These are phyloP conservation scores for Lactarius tabidus DNA, from an alignment of 768 basidiomycete species.

Conservation along the genomic window DNA sequence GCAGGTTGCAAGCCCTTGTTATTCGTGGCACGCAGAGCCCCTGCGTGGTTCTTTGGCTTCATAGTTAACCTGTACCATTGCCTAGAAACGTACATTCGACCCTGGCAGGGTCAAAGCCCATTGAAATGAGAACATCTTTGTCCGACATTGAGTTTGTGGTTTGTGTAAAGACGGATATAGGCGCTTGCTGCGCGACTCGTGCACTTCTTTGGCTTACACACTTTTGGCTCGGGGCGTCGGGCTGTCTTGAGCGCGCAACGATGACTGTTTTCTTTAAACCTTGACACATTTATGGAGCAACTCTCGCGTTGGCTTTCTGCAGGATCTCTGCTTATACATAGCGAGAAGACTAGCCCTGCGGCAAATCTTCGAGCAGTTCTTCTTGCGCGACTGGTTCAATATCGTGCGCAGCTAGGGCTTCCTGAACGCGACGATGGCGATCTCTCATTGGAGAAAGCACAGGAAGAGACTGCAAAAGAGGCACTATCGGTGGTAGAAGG, in stretches of 20 bases:
- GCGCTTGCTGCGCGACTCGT: neutral
- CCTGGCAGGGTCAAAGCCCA: conserved; percentile 84
- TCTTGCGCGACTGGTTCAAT: conserved; percentile 18
- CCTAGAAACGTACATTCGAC: conserved; percentile 68
- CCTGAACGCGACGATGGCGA: conserved; percentile 5
- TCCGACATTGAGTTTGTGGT: conserved; percentile 42
- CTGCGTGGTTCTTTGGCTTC: conserved; percentile 37
- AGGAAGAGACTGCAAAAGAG: conserved; percentile 20
- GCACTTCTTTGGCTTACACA: neutral
- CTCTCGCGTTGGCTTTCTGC: conserved; percentile 16
- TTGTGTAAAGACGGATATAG: neutral
- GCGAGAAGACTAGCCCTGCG: conserved; percentile 13
- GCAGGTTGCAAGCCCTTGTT: conserved; percentile 85
- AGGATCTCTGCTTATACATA: conserved; percentile 19
- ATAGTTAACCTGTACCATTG: neutral
- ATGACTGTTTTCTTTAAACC: neutral
- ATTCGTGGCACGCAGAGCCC: conserved; percentile 84
- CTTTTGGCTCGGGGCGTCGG: too few relatives aligned
- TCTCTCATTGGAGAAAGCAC: conserved; percentile 15
- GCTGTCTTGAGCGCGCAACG: neutral
- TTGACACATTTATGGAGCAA: conserved; percentile 12
- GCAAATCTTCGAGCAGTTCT: conserved; percentile 20
- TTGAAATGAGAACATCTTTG: conserved; percentile 68
- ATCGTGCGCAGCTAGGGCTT: conserved; percentile 17
- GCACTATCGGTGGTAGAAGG: conserved; percentile 22